Base-by-base conservation (phyloP, 1,284 basidiomycete species). In the Cryptococcus amylolentus region DNA sequence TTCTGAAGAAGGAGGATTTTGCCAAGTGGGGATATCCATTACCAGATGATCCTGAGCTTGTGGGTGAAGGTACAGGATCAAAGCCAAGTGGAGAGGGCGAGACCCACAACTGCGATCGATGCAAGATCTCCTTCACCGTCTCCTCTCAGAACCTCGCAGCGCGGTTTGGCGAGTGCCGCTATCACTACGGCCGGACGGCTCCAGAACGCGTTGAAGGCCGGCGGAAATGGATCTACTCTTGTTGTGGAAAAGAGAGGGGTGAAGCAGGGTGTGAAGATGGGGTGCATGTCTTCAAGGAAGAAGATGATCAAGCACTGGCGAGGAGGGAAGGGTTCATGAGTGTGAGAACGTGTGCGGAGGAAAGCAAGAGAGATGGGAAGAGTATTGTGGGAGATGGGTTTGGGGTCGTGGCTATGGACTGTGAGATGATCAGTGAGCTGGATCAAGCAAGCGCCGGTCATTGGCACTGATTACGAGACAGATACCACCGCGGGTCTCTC, bases 401-500 rank as follows among this genome's bases (percentile, higher is more conserved):
- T 35, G 88, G 90, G 52, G 83, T 92, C 2, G 89, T 86, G 6
- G 89, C 88, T 0, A 78, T 95, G 51, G 92, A 95, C 73, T 94
- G 81, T 71, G 93, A 97, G 74, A 91, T 96, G 88, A 82, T 94
- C 27, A 92, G 77, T 77, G 59, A 73, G 73, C 52, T 13, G 37
- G 27, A 10, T 49, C 14, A 18, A 13, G 2, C 7, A 2, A 26
- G 12, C 12, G 4, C n/a, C 39, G 6, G 3, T 38, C 31, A 41
- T 45, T 42, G 13, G 8, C 31, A 46, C 43, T 55, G 40, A 55
- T 12, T 7, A 18, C 31, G n/a, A 13, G 9, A 26, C 5, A 77
- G 76, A 91, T 76, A 89, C 90, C 0, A 93, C 91, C 0, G 88
- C 87, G 5, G 93, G 93, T 0, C 84, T 90, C 80, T 84, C 87